Conservation (phyloP, 2,329 filamentous ascomycete species). For the Aspergillus sp. region DNA sequence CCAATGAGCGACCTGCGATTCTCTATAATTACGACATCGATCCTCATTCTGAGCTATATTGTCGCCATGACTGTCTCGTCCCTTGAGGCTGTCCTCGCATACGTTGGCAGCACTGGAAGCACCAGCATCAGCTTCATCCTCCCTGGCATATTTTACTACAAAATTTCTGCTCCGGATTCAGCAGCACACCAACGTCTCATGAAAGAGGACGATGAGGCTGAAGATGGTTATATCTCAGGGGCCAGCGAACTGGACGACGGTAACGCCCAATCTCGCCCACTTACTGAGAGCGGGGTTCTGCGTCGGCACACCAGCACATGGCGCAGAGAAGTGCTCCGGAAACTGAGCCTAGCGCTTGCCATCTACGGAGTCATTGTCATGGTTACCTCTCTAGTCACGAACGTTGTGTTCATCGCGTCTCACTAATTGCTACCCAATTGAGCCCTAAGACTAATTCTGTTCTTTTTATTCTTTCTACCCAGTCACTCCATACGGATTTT, state of each 20-base stretch:
- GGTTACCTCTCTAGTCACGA: conserved; percentile 81
- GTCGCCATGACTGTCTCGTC: conserved; percentile 89
- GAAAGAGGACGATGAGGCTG: conserved; percentile 82
- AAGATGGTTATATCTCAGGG: conserved; percentile 52
- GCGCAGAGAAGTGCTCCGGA: conserved; percentile 65
- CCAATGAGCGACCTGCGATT: conserved; percentile 85
- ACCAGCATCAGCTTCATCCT: conserved; percentile 97
- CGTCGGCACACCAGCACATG: conserved; percentile 63
- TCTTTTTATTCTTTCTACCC: too few relatives aligned
- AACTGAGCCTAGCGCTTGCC: conserved; percentile 70
- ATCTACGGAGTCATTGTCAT: conserved; percentile 87
- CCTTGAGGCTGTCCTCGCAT: conserved; percentile 87
- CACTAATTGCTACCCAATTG: conserved; percentile 37
- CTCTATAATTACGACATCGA: conserved; percentile 80
- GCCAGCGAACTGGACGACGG: conserved; percentile 32
- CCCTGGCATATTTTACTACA: conserved; percentile 96
- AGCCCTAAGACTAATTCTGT: background rate
- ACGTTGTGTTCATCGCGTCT: conserved; percentile 72
- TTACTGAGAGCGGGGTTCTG: conserved; percentile 58
- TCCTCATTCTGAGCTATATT: conserved; percentile 81
- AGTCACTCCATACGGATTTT: too few relatives aligned
- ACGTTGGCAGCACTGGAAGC: conserved; percentile 90
- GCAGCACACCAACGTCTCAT: conserved; percentile 79
- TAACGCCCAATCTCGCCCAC: conserved; percentile 42
- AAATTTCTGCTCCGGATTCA: conserved; percentile 88